These are phyloP conservation scores for Talaromyces sp. DNA, from an alignment of 2,329 filamentous ascomycete species.

Conservation along the genomic window DNA sequence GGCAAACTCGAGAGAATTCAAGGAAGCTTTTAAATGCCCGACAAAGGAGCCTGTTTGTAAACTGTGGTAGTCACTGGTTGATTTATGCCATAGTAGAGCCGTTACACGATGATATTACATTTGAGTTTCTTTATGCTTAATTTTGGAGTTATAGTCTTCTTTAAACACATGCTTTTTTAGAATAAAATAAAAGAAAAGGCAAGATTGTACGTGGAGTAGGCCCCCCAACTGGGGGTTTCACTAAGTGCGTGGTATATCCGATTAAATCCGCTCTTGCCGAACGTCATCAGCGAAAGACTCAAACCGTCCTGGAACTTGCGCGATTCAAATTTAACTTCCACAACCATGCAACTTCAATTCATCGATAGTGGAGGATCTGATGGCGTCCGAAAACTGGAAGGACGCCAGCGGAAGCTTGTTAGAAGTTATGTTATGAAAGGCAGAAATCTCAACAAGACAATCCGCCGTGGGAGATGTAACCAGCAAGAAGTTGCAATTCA, in stretches of 20 bases:
- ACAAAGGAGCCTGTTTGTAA: constrained; percentile 62
- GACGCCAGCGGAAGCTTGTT: background rate
- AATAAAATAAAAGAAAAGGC: too few species aligned
- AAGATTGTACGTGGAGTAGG: too few species aligned
- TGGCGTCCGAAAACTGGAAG: background rate
- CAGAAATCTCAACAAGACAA: background rate
- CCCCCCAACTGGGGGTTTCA: too few species aligned
- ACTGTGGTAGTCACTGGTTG: constrained; percentile 51
- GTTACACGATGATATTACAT: background rate
- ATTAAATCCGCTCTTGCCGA: background rate
- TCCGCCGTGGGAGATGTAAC: background rate
- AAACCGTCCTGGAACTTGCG: background rate
- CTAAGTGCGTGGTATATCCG: background rate
- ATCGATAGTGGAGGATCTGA: background rate
- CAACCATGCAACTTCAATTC: background rate
- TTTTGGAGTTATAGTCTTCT: background rate
- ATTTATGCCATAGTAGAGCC: background rate
- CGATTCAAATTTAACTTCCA: background rate
- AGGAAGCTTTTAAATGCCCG: constrained; percentile 61
- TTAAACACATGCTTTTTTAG: too few species aligned
- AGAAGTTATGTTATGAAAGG: background rate
- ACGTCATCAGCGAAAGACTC: background rate
- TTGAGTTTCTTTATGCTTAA: background rate
- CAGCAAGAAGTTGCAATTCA: background rate
- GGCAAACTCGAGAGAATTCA: constrained; percentile 62